Conservation (phyloP, 2,329 filamentous ascomycete genomes). For the Colletotrichum sp. region DNA sequence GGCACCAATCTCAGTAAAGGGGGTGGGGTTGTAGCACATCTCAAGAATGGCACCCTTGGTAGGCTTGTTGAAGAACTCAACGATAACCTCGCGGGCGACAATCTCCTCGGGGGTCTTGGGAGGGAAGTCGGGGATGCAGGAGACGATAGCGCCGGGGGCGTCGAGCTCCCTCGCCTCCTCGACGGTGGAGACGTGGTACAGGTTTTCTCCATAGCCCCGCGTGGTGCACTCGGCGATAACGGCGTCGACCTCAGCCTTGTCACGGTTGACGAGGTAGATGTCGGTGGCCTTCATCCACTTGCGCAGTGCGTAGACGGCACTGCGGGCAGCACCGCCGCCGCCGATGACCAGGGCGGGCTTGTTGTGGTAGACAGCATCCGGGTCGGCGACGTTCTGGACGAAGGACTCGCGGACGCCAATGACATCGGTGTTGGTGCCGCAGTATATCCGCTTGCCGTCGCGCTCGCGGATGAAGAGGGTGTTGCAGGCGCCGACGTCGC, state of each 20-base stretch:
- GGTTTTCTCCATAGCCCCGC: conserved; percentile 62
- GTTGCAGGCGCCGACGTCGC: conserved; percentile 79
- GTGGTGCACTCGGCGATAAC: conserved; percentile 68
- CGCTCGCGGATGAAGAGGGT: conserved; percentile 71
- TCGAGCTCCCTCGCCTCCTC: conserved; percentile 64
- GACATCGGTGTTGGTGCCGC: conserved; percentile 84
- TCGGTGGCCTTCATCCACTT: conserved; percentile 70
- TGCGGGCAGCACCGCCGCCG: conserved; percentile 79
- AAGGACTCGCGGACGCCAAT: conserved; percentile 80
- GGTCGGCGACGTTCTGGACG: conserved; percentile 54
- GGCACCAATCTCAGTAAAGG: conserved; percentile 70
- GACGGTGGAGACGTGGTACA: conserved; percentile 66
- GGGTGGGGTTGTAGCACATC: conserved; percentile 83
- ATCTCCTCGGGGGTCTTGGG: conserved; percentile 69
- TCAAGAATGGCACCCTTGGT: conserved; percentile 75
- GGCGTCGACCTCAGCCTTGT: conserved; percentile 68
- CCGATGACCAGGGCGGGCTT: conserved; percentile 76
- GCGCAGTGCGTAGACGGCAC: conserved; percentile 76
- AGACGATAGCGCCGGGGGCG: conserved; percentile 70
- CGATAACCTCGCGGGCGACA: conserved; percentile 60
- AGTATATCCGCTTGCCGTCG: conserved; percentile 56
- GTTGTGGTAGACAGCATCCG: conserved; percentile 54
- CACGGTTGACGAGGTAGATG: conserved; percentile 81
- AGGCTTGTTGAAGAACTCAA: conserved; percentile 49
- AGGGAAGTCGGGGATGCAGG: conserved; percentile 79